Percentiles rank a stretch among this genome's conserved stretches.
Evolutionary conservation across 1,284 basidiomycete genomes (phyloP).

Genomic region (Ceraceosorus guamensis): DNA sequence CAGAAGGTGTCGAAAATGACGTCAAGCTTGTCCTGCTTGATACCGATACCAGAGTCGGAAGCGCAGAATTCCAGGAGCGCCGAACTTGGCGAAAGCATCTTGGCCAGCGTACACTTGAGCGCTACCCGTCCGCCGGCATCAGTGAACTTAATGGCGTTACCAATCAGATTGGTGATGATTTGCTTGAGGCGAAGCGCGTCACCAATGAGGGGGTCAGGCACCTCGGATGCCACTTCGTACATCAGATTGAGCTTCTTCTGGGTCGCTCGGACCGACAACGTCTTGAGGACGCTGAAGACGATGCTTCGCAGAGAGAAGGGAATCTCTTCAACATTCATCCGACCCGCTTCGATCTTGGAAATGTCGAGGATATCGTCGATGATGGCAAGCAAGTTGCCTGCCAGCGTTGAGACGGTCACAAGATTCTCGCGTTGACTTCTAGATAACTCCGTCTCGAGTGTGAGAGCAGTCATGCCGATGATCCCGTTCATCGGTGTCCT

Average conservation of each 20-base stretch:
- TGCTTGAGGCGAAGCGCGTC: constrained; percentile 70
- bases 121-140: constrained; percentile 78
- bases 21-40: constrained; percentile 96
- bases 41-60: constrained; percentile 95
- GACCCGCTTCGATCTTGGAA: constrained; percentile 69
- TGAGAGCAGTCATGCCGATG: constrained; percentile 98
- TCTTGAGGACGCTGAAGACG: constrained; percentile 96
- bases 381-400: constrained; percentile 85
- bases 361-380: constrained; percentile 56
- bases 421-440: constrained; percentile 86
- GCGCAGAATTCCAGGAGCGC: constrained; percentile 93
- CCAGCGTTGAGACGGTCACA: constrained; percentile 88
- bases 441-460: constrained; percentile 83
- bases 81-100: constrained; percentile 61
- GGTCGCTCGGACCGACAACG: constrained; percentile 91
- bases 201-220: constrained; percentile 93
- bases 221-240: constrained; percentile 90
- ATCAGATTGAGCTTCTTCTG: constrained; percentile 96
- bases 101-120: constrained; percentile 70
- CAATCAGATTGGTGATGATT: constrained; percentile 46
- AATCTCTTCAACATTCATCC: constrained; percentile 99
- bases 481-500: constrained; percentile 59
- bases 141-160: constrained; percentile 62
- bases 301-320: constrained; percentile 95
- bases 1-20: constrained; percentile 99